Percentiles rank a stretch among this genome's conserved stretches.
Conservation (phyloP, 148 eudicot genomes). For the Hydrangea macrophylla region DNA sequence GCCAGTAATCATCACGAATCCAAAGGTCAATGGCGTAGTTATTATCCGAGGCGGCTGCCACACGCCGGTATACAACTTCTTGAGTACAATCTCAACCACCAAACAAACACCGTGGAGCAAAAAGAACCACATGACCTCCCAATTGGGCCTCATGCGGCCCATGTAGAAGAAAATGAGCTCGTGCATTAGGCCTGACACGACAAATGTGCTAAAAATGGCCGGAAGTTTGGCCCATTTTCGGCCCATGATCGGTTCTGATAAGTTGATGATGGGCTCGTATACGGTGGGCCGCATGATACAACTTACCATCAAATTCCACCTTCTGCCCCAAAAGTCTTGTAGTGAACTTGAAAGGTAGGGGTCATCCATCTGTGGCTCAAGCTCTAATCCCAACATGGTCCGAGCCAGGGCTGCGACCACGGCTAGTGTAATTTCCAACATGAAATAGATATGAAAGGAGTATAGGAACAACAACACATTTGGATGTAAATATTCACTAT, state of each 20-base stretch:
- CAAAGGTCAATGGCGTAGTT: conserved; percentile 12
- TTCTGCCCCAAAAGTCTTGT: conserved; percentile 55
- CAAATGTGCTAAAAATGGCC: conserved; percentile 29
- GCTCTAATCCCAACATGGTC: conserved; percentile 23
- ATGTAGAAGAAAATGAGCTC: conserved; percentile 44
- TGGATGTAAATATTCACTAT: conserved; percentile 22
- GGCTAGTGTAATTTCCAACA: conserved; percentile 26
- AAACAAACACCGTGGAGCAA: conserved; percentile 31
- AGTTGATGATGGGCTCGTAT: conserved; percentile 23
- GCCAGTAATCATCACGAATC: conserved; percentile 19
- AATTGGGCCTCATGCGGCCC: conserved; percentile 34
- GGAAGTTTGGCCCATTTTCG: conserved; percentile 15
- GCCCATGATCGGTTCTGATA: conserved; percentile 13
- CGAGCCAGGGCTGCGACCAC: conserved; percentile 25
- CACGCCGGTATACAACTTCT: conserved; percentile 20
- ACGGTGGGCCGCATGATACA: conserved; percentile 34
- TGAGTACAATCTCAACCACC: conserved; percentile 30
- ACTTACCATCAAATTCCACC: conserved; percentile 52
- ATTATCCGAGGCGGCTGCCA: conserved; percentile 16
- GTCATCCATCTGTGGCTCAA: conserved; percentile 42
- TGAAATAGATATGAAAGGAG: conserved; percentile 32
- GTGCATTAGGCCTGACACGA: conserved; percentile 38
- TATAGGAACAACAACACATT: conserved; percentile 28
- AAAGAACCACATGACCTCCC: conserved; percentile 42
- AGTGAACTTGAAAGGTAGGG: conserved; percentile 45